Conservation (phyloP, 2,329 filamentous ascomycete species). For the Trichoderma simmonsii region DNA sequence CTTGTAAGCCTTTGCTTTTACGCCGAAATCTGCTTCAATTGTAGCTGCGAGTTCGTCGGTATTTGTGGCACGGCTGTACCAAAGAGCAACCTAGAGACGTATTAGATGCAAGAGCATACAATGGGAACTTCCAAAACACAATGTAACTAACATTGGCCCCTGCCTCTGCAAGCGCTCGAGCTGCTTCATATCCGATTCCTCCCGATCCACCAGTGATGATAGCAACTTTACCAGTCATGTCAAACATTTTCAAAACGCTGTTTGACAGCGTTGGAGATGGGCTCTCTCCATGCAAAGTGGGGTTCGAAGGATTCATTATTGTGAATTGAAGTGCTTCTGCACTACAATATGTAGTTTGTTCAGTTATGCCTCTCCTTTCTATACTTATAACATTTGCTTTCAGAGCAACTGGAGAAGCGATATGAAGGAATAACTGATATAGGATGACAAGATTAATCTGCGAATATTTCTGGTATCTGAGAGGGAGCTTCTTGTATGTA, state of each 20-base stretch:
- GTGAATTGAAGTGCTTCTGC: neutral
- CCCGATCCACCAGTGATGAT: conserved; percentile 23
- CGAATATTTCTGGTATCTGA: neutral
- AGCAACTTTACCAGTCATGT: conserved; percentile 9
- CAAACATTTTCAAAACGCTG: conserved; percentile 28
- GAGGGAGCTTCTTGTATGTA: neutral
- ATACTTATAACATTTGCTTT: neutral
- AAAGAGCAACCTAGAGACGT: neutral
- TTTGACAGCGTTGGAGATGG: neutral
- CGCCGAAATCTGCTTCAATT: conserved; percentile 21
- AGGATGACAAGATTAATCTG: neutral
- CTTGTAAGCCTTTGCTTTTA: conserved; percentile 22
- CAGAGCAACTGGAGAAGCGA: neutral
- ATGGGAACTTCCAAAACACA: neutral
- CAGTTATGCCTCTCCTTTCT: neutral
- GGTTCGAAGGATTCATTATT: neutral
- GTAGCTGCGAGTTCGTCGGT: neutral
- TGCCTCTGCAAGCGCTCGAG: conserved; percentile 21
- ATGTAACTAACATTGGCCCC: conserved; percentile 20
- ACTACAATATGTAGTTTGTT: neutral
- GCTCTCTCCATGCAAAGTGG: neutral
- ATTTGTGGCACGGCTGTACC: neutral
- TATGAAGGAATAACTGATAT: neutral
- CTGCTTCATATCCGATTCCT: conserved; percentile 21
- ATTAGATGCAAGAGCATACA: neutral